phyloP scores from a whole-genome alignment of 108 stramenopile species.

The Skeletonema marinoi region DNA sequence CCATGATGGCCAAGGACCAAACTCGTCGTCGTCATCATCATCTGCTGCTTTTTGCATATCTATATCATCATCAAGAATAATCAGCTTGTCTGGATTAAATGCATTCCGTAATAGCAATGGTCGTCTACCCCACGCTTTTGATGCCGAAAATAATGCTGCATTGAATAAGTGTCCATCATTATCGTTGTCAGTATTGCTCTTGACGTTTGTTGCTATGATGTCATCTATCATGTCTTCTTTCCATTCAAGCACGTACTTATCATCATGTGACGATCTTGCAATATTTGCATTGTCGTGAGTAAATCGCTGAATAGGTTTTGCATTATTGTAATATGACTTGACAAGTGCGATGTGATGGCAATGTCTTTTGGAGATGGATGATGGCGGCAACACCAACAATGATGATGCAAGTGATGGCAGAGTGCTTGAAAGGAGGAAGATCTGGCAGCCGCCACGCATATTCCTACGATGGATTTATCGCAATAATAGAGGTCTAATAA shows the following conservation, averaged over 20 bases:
- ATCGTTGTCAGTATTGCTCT: neutral
- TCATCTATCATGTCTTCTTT: neutral
- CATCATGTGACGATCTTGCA: neutral
- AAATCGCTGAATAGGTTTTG: neutral
- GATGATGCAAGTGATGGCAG: neutral
- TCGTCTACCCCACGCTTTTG: constrained; percentile 61
- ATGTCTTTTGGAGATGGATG: neutral
- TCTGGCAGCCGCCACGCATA: neutral
- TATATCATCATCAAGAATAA: constrained; percentile 1
- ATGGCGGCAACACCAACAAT: neutral
- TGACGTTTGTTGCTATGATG: neutral
- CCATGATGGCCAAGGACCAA: constrained; percentile 55
- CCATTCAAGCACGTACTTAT: neutral
- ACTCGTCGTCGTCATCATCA: neutral
- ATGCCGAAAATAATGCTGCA: constrained; percentile 22
- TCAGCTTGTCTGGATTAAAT: constrained; percentile 43
- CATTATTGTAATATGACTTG: neutral
- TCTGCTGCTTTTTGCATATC: constrained; percentile 2
- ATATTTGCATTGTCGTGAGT: neutral
- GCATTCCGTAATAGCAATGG: constrained; percentile 67
- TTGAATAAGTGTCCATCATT: constrained; percentile 6
- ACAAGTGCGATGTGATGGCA: neutral
- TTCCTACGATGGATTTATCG: neutral
- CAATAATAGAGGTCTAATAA: too few species aligned
- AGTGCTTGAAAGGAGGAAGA: neutral